These are phyloP conservation scores for Gossypium longicalyx DNA, from an alignment of 345 rosid species.

Conservation along the genomic window DNA sequence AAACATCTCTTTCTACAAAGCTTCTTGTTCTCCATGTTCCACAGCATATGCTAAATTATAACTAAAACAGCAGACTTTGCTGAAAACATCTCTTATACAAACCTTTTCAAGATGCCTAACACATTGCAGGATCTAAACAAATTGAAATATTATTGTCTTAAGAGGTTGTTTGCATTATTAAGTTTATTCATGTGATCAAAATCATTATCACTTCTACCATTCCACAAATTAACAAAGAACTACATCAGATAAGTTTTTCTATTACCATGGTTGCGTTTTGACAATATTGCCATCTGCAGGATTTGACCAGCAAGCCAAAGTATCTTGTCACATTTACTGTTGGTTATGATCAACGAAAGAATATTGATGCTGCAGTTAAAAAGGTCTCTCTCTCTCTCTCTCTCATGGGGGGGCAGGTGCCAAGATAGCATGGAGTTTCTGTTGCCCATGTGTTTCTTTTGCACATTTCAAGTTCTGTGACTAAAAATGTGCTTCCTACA, in stretches of 20 bases:
- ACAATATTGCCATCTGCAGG: conserved; percentile 47
- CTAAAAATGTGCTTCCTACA: conserved; percentile 34
- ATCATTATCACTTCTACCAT: neutral
- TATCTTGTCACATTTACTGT: conserved; percentile 93
- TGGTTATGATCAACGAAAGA: conserved; percentile 63
- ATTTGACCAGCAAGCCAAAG: conserved; percentile 54
- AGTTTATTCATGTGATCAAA: neutral
- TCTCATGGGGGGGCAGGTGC: neutral
- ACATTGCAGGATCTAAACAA: neutral
- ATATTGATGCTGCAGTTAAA: conserved; percentile 77
- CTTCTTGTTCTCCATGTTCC: neutral
- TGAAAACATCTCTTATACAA: neutral
- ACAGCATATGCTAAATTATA: neutral
- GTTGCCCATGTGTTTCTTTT: neutral
- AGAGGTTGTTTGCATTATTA: neutral
- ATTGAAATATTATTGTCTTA: neutral
- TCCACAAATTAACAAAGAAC: conserved; percentile 5
- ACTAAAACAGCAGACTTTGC: neutral
- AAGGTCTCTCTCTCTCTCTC: conserved; percentile 45
- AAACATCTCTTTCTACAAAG: neutral
- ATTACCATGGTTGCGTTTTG: conserved; percentile 11
- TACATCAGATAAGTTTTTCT: neutral
- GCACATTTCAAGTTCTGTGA: neutral
- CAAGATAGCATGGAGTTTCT: neutral
- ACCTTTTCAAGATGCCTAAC: neutral